Conservation (phyloP, 2,329 filamentous ascomycete genomes). For the Aureobasidium sp. region DNA sequence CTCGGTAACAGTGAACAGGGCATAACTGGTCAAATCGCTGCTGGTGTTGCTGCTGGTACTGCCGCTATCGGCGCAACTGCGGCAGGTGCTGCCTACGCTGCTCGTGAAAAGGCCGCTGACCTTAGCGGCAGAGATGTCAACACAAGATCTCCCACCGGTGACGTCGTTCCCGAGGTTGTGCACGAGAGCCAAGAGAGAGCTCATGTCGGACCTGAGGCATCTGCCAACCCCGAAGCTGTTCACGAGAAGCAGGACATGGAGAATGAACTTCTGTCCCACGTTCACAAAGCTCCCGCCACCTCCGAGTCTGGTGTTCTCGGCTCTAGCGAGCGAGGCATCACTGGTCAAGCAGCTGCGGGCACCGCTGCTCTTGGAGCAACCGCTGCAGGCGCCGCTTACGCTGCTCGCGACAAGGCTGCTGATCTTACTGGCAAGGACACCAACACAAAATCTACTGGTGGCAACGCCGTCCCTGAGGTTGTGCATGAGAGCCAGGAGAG, state of each 20-base stretch:
- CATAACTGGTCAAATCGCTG: constrained; percentile 33
- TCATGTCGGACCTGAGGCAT: constrained; percentile 56
- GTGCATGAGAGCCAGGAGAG: constrained; percentile 57
- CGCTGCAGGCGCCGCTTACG: constrained; percentile 31
- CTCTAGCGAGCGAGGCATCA: constrained; percentile 18
- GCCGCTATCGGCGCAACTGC: constrained; percentile 32
- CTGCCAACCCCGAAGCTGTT: constrained; percentile 52
- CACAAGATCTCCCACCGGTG: too few species aligned
- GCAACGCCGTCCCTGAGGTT: constrained; percentile 28
- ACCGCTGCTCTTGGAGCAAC: constrained; percentile 34
- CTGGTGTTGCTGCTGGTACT: constrained; percentile 32
- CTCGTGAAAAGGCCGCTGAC: constrained; percentile 30
- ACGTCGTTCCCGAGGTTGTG: constrained; percentile 27
- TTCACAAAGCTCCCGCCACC: constrained; percentile 34
- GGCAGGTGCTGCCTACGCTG: constrained; percentile 30
- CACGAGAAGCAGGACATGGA: constrained; percentile 49
- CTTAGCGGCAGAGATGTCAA: constrained; percentile 21
- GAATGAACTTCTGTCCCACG: constrained; percentile 59
- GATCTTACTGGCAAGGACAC: constrained; percentile 25
- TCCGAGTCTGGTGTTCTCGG: constrained; percentile 33
- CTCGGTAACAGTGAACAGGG: constrained; percentile 31
- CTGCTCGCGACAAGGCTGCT: constrained; percentile 28
- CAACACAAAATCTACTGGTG: background rate
- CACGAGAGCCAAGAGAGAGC: constrained; percentile 62
- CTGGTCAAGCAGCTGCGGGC: constrained; percentile 35